Conservation (phyloP, 352 stramenopile genomes). For the Pythium biforme region DNA sequence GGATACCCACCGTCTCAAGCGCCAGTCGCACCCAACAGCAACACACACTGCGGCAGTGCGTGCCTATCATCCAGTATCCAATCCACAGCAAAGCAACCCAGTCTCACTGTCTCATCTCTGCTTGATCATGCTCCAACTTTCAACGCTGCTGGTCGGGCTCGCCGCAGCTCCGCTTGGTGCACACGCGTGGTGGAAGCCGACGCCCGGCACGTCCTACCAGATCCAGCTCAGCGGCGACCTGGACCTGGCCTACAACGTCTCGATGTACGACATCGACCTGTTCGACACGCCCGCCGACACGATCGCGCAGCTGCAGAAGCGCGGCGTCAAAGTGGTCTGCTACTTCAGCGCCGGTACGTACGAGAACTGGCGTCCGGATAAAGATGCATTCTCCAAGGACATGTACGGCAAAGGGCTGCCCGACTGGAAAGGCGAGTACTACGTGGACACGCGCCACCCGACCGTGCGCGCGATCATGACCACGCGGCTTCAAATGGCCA, state of each 20-base stretch:
- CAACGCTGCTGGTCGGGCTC: background rate
- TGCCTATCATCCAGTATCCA: too few relatives aligned
- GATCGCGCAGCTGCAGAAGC: constrained; percentile 28
- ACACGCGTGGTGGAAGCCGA: constrained; percentile 34
- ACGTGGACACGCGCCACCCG: constrained; percentile 37
- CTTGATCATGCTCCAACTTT: background rate
- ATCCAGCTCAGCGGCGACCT: constrained; percentile 36
- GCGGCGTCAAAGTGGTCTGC: constrained; percentile 43
- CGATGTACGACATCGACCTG: constrained; percentile 44
- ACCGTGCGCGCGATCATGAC: constrained; percentile 39
- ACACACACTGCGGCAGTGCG: too few relatives aligned
- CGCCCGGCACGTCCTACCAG: constrained; percentile 34
- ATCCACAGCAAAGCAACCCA: too few relatives aligned
- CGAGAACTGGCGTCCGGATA: constrained; percentile 41
- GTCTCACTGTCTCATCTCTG: too few relatives aligned
- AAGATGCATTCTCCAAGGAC: constrained; percentile 33
- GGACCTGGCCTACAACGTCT: constrained; percentile 33
- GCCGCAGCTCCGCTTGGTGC: background rate
- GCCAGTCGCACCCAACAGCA: too few relatives aligned
- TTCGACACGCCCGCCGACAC: constrained; percentile 33
- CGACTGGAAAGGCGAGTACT: constrained; percentile 42
- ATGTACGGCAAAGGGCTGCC: constrained; percentile 19
- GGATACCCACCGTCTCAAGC: too few relatives aligned
- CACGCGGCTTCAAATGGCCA: constrained; percentile 41
- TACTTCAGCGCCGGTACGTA: constrained; percentile 57